Conservation (phyloP, 2,329 filamentous ascomycete species). For the Monosporascus sp. region DNA sequence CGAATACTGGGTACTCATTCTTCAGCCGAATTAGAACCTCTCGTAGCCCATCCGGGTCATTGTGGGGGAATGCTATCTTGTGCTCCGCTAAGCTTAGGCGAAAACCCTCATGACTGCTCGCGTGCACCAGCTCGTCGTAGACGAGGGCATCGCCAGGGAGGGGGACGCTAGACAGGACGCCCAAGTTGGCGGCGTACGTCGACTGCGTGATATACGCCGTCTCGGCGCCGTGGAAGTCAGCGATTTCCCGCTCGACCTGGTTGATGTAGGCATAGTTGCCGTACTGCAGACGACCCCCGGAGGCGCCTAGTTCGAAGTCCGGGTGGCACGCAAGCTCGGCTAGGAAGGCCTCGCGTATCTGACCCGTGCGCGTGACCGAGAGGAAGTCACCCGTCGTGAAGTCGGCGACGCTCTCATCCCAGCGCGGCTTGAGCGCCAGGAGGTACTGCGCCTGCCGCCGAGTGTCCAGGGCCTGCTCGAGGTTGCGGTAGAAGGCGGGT, state of each 20-base stretch:
- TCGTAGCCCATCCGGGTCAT: conserved; percentile 20
- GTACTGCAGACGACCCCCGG: conserved; percentile 49
- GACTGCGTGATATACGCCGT: conserved; percentile 51
- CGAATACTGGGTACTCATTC: neutral
- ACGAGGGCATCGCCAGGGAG: conserved; percentile 59
- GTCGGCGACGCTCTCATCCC: no score
- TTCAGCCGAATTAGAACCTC: conserved; percentile 23
- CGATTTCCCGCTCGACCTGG: conserved; percentile 40
- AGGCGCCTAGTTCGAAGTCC: conserved; percentile 34
- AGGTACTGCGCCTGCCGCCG: no score
- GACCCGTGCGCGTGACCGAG: no score
- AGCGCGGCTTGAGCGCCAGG: no score
- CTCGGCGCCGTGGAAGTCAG: conserved; percentile 41
- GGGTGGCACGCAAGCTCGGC: neutral
- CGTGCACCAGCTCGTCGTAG: conserved; percentile 73
- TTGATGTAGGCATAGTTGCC: conserved; percentile 44
- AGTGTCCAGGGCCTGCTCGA: conserved; percentile 27
- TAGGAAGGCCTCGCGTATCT: no score
- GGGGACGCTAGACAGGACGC: conserved; percentile 56
- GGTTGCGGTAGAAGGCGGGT: conserved; percentile 22
- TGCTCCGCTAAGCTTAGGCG: conserved; percentile 51
- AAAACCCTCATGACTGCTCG: conserved; percentile 77
- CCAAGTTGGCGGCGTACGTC: conserved; percentile 63
- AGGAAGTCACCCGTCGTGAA: no score
- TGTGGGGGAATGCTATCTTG: conserved; percentile 50